Percentiles rank a stretch among this genome's conserved stretches.
Conservation (phyloP, 1,284 basidiomycete genomes). For the Ganoderma lingzhi region DNA sequence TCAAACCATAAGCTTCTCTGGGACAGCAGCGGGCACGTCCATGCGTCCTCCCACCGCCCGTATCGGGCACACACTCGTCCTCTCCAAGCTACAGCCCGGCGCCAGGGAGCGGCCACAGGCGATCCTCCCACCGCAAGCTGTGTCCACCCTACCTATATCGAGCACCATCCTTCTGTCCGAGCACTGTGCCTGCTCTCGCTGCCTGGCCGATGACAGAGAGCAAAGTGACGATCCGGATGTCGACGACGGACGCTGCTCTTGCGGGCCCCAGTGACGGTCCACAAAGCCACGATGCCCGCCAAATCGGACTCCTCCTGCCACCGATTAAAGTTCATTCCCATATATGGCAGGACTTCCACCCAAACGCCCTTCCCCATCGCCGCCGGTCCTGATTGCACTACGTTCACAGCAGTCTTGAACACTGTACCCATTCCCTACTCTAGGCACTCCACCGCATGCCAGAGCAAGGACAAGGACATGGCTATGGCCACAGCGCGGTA, state of each 20-base stretch:
- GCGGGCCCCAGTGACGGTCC: slow-evolving; percentile 1
- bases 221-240: slow-evolving; percentile 9
- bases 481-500: neutral
- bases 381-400: slow-evolving; percentile 1
- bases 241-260: neutral
- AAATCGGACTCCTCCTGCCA: slow-evolving; percentile 16
- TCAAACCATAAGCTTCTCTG: slow-evolving; percentile 34
- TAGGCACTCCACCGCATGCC: neutral
- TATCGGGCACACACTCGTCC: slow-evolving; percentile 27
- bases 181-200: slow-evolving; percentile 8
- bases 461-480: neutral
- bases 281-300: slow-evolving; percentile 12
- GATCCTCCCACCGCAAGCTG: slow-evolving; percentile 26
- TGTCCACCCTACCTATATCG: slow-evolving; percentile 19
- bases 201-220: slow-evolving; percentile 20
- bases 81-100: slow-evolving; percentile 18
- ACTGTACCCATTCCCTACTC: neutral
- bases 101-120: slow-evolving; percentile 25
- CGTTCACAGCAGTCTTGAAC: neutral
- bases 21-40: slow-evolving; percentile 31
- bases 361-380: slow-evolving; percentile 4
- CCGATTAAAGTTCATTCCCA: slow-evolving; percentile 14
- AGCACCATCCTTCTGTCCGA: slow-evolving; percentile 17
- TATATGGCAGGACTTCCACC: slow-evolving; percentile 10
- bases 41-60: slow-evolving; percentile 23